A percentile compares a stretch with the other conserved stretches of the same genome.
phyloP scores from a whole-genome alignment of 768 basidiomycete genomes.

The Boletellus emodensis region DNA sequence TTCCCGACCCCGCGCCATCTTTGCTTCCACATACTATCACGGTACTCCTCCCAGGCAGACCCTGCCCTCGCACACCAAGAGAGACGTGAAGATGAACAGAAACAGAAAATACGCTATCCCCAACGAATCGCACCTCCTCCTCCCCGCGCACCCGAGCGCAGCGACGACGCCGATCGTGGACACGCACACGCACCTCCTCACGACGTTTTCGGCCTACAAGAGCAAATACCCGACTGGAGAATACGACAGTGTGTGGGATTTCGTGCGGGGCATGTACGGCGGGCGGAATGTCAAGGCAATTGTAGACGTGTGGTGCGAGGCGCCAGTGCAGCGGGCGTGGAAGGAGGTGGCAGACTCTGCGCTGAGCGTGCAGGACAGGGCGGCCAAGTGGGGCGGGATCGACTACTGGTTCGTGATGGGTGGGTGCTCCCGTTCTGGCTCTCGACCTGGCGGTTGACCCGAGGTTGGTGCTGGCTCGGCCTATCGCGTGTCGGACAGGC shows the following conservation, averaged over 20 bases:
- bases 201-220: conserved; percentile 64
- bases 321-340: conserved; percentile 61
- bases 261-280: conserved; percentile 58
- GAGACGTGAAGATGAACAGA: conserved; percentile 32
- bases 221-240: conserved; percentile 56
- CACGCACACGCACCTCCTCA: conserved; percentile 81
- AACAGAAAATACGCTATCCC: conserved; percentile 32
- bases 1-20: background rate
- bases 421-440: conserved; percentile 22
- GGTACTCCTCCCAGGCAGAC: background rate
- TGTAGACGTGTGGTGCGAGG: conserved; percentile 90
- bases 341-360: conserved; percentile 72
- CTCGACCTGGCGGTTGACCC: background rate
- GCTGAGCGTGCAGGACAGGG: conserved; percentile 43
- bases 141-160: conserved; percentile 27
- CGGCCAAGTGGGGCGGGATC: conserved; percentile 57
- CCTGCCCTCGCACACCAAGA: background rate
- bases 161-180: conserved; percentile 54
- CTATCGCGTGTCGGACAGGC: conserved; percentile 29
- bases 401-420: conserved; percentile 86
- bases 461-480: background rate
- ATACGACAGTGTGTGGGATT: conserved; percentile 58
- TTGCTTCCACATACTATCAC: too few species aligned
- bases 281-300: conserved; percentile 58
- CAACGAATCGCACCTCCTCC: conserved; percentile 32